Percentiles rank a stretch among this genome's conserved stretches.
phyloP scores from a whole-genome alignment of 345 rosid genomes.

The Rubroshorea leprosula region DNA sequence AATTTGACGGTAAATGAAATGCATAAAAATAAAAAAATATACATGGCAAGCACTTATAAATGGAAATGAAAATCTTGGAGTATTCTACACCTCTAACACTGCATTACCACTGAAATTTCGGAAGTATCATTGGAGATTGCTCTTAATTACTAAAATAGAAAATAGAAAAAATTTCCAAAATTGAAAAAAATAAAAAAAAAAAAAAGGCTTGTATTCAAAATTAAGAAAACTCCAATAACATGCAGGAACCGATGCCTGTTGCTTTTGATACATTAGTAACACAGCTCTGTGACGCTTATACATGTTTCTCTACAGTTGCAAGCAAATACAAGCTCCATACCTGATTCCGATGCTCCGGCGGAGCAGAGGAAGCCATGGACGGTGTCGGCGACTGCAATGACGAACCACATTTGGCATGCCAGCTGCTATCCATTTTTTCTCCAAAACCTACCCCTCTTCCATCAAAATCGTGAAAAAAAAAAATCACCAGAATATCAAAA shows the following conservation, averaged over 20 bases:
- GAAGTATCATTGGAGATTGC: too few relatives aligned
- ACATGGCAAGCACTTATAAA: too few relatives aligned
- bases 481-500: not conserved
- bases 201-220: too few relatives aligned
- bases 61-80: not conserved
- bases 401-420: conserved; percentile 35
- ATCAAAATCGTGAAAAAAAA: conserved; percentile 14
- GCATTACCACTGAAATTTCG: too few relatives aligned
- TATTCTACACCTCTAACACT: not conserved
- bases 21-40: too few relatives aligned
- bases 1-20: too few relatives aligned
- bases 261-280: not conserved
- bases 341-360: conserved; percentile 33
- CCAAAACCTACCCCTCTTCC: conserved; percentile 20
- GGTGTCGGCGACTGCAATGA: conserved; percentile 23
- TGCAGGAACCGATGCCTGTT: too few relatives aligned
- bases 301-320: not conserved
- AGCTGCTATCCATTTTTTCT: conserved; percentile 32
- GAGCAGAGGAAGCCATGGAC: conserved; percentile 22
- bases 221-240: too few relatives aligned
- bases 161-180: too few relatives aligned
- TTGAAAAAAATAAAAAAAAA: too few relatives aligned
- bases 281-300: too few relatives aligned
- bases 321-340: conserved; percentile 1
- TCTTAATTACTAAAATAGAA: too few relatives aligned